phyloP scores from a whole-genome alignment of 768 basidiomycete genomes.

The Tylopilus balloui region DNA sequence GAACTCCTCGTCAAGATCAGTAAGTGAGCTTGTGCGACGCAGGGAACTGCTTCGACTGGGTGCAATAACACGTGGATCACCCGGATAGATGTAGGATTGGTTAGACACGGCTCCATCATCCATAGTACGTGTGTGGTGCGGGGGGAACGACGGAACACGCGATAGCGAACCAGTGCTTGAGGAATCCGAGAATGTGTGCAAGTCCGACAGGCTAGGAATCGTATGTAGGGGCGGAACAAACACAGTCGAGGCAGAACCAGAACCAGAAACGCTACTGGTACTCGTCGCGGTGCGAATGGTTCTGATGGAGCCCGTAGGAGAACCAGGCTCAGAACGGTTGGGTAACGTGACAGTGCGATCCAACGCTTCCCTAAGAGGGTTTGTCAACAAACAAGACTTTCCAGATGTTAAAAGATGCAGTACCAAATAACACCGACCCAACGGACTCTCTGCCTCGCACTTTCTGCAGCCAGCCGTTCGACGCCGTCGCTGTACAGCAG shows the following conservation, averaged over 20 bases:
- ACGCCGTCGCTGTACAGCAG: constrained; percentile 87
- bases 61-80: constrained; percentile 69
- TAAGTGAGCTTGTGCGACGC: constrained; percentile 67
- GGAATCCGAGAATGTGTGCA: constrained; percentile 42
- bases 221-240: constrained; percentile 74
- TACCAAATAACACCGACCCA: constrained; percentile 93
- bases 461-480: constrained; percentile 86
- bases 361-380: constrained; percentile 63
- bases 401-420: constrained; percentile 18
- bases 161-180: constrained; percentile 40
- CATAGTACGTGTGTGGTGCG: constrained; percentile 60
- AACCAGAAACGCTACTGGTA: constrained; percentile 34
- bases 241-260: constrained; percentile 64
- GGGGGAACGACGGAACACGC: constrained; percentile 45
- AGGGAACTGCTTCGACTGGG: constrained; percentile 58
- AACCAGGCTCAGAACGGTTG: constrained; percentile 39
- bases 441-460: constrained; percentile 75
- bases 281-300: constrained; percentile 59
- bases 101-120: constrained; percentile 70
- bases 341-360: constrained; percentile 57
- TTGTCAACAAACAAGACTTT: background rate
- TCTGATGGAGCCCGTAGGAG: constrained; percentile 56
- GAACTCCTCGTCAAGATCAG: constrained; percentile 66
- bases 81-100: constrained; percentile 64
- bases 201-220: constrained; percentile 67